Base-by-base conservation (phyloP, 1,284 basidiomycete species). In the Leccinum fuscescens region DNA sequence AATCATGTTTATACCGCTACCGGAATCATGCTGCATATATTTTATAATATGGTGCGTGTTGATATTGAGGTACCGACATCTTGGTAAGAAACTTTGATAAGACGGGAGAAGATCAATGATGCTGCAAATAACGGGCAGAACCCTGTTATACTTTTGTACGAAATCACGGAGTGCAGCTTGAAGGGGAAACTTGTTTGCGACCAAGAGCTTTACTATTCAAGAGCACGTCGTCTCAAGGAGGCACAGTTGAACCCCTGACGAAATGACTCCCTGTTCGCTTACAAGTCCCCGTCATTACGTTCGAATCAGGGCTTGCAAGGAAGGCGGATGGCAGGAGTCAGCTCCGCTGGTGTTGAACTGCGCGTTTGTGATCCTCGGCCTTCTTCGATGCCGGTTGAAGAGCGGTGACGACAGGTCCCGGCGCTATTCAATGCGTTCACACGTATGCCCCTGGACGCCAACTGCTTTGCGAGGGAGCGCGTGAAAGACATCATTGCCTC, bases 401-500 rank as follows among this genome's bases (percentile, higher is more conserved):
- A 0, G 82, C 79, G 1, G 82, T 84, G 63, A 81, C 77, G 52
- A 85, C 78, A 4, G 82, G 81, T 1, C 84, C 83, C 1, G 84
- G 85, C 0, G 80, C 80, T 22, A 83, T 80, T 1, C 35, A 37
- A 6, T 37, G 74, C 79, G 60, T 85, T 85, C 51, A 84, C 84
- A 29, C 84, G 77, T 55, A 87, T 84, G 2, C 81, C 85, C 67
- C 82, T 80, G 4, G 82, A 77, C 11, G 80, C 79, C n/a, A 88
- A 74, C 65, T 87, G 83, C 44, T 78, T 64, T 0, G 84, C 81
- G 53, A 88, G 74, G 14, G 80, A 79, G 33, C 84, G 79, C 5
- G 81, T 85, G 69, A 86, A 86, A 9, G 80, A 77, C 31, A 79
- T 70, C 64, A 85, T 83, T 9, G 82, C 82, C 3, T 82, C 83